Evolutionary conservation across 345 rosid genomes (phyloP).

Genomic region (Populus deltoides): DNA sequence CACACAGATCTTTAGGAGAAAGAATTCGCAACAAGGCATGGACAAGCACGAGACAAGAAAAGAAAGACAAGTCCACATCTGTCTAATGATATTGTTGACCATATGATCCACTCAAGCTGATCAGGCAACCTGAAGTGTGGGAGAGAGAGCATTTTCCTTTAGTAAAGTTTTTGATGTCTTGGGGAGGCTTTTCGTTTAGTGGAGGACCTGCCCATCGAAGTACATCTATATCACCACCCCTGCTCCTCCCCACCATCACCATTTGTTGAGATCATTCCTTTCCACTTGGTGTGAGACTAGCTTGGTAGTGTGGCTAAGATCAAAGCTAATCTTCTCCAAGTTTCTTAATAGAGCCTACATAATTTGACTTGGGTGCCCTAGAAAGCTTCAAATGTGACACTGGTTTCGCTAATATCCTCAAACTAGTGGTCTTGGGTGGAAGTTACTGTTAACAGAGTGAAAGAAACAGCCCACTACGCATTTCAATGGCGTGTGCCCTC

Average conservation of each 20-base stretch:
- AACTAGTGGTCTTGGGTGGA: constrained; percentile 21
- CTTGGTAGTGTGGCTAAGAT: constrained; percentile 4
- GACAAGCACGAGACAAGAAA: constrained; percentile 44
- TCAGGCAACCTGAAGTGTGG: constrained; percentile 16
- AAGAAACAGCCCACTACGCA: constrained; percentile 12
- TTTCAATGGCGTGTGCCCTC: background rate
- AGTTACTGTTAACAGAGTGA: constrained; percentile 2
- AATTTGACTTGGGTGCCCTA: constrained; percentile 16
- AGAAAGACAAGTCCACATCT: constrained; percentile 43
- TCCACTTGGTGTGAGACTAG: constrained; percentile 11
- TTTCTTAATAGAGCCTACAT: background rate
- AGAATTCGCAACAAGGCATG: background rate
- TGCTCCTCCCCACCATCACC: constrained; percentile 23
- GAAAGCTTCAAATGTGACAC: background rate
- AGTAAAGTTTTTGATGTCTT: constrained; percentile 15
- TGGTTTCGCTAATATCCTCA: background rate
- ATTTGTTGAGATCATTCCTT: background rate
- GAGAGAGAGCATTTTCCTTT: constrained; percentile 23
- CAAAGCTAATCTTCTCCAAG: constrained; percentile 8
- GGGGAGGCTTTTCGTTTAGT: constrained; percentile 19
- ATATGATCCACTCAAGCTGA: constrained; percentile 32
- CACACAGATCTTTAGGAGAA: background rate
- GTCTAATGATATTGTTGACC: constrained; percentile 56
- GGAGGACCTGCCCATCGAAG: constrained; percentile 27
- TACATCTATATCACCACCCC: constrained; percentile 23